Base-by-base conservation (phyloP, 345 rosid species). In the Eucalyptus rudis region DNA sequence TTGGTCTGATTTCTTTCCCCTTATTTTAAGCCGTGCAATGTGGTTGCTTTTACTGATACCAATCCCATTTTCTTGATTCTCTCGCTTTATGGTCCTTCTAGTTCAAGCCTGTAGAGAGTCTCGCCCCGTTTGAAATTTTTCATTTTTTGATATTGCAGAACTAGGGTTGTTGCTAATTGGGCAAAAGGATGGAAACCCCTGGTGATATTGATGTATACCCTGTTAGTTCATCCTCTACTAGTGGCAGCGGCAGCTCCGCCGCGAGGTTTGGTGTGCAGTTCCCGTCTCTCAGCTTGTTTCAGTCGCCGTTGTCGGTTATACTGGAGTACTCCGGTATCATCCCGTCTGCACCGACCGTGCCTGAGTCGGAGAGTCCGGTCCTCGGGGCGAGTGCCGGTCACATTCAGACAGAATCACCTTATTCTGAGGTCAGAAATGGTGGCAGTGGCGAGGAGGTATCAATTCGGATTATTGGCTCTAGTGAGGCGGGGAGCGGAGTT, bases 401-500 rank as follows among this genome's bases (percentile, higher is more conserved):
- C 49, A 45, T 88, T 81, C 86, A 86, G 90, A 51, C 87, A 22
- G 90, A 84, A 79, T 31, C 84, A 45, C 91, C 90, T 62, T 50
- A 86, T 88, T 64, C 92, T 79, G 66, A 87, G 8, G 54, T 54
- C 12, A 88, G 85, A 22, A 66, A 58, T 51, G 86, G 36, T 9
- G 83, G 86, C 83, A 17, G 56, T 49, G 88, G 40, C 5, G 93
- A 89, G 54, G 94, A 93, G 87, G 93, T 93, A 29, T 91, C 96
- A 13, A 94, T 94, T 87, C 91, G 89, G 91, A 94, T 94, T 71
- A 90, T 93, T 49, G 90, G 93, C 52, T 87, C 87, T 31, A 52
- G 87, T 3, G 94, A 91, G 85, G 87, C 22, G 3, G 87, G 68
- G 66, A 24, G 56, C 31, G 88, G 71, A 25, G 87, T 50, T 40